Evolutionary conservation across 2,329 filamentous ascomycete genomes (phyloP), one percentile per base, ranked within the genome.

Genomic region (Fusarium camptoceras): DNA sequence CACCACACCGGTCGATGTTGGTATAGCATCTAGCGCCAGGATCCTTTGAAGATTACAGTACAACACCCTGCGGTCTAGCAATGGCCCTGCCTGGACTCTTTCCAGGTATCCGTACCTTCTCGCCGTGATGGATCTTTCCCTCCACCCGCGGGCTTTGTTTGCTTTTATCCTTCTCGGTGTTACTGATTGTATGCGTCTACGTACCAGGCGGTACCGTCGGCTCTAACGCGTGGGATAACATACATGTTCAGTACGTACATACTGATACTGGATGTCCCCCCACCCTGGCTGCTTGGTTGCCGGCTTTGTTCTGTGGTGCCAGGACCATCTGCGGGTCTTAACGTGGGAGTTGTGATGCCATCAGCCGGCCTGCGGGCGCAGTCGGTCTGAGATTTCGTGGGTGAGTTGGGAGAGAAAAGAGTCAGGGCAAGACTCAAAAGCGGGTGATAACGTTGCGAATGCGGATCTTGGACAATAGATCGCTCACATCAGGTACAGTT

Each of bases 271-370:
- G 18, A 8, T 24, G 24, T 22, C 43, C 70, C 72, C 72, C 72
- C 72, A 73, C 72, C 60, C 70, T 64, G 59, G 66, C 65, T 64
- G 46, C 18, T 37, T 37, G 34, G 34, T 37, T n/a, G 34, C 34
- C 22, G 27, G 31, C 31, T 50, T 50, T 31, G 48, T 22, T 50
- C 30, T 71, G 67, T 75, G 71, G 73, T 75, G 73, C 71, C 73
- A 75, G 69, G 67, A 61, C 71, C 63, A 60, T 54, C 60, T 73
- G 73, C 71, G 73, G 73, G 71, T 71, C 73, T 68, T 57, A 70
- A 73, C 71, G 73, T 75, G 73, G 73, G 73, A 75, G 73, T 71
- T 72, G 73, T 74, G 73, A 75, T 75, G 72, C 73, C 72, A 75
- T 75, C 73, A 69, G 70, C 72, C 68, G 64, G 59, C 49, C 66